phyloP scores from a whole-genome alignment of 2,329 filamentous ascomycete species.

The Verticillium zaregamsianum region DNA sequence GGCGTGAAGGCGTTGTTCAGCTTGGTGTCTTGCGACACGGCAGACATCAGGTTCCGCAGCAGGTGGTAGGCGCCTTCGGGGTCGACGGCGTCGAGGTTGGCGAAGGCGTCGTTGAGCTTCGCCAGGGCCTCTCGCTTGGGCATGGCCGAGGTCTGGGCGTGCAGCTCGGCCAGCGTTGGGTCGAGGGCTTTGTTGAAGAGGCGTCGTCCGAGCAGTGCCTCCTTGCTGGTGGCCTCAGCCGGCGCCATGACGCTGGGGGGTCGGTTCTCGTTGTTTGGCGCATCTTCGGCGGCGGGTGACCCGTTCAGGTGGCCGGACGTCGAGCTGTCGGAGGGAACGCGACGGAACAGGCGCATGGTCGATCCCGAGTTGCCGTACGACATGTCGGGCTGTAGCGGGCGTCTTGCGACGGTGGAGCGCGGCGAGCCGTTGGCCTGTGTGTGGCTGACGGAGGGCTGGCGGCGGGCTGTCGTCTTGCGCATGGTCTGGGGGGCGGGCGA shows the following conservation, averaged over 20 bases:
- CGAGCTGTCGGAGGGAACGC: constrained; percentile 70
- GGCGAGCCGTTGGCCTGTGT: constrained; percentile 36
- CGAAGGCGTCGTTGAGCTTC: constrained; percentile 80
- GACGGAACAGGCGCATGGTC: constrained; percentile 85
- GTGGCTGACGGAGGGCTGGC: constrained; percentile 38
- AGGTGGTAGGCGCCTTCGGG: constrained; percentile 88
- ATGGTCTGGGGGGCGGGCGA: constrained; percentile 53
- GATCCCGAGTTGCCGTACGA: constrained; percentile 92
- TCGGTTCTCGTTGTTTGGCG: constrained; percentile 60
- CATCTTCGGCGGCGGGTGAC: constrained; percentile 32
- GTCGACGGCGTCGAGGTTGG: constrained; percentile 77
- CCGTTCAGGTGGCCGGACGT: constrained; percentile 34
- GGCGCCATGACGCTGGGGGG: constrained; percentile 42
- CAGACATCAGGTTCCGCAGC: constrained; percentile 71
- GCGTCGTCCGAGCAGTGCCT: constrained; percentile 75
- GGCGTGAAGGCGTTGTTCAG: constrained; percentile 48
- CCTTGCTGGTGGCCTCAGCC: constrained; percentile 65
- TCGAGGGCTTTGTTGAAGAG: constrained; percentile 80
- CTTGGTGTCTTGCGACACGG: constrained; percentile 65
- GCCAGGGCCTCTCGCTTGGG: constrained; percentile 79
- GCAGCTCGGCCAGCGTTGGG: constrained; percentile 76
- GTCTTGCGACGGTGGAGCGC: constrained; percentile 49
- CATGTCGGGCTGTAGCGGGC: constrained; percentile 82
- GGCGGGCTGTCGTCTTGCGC: constrained; percentile 53
- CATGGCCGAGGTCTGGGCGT: constrained; percentile 68